Evolutionary conservation across 768 basidiomycete species (phyloP).

Genomic region (Pisolithus tinctorius): DNA sequence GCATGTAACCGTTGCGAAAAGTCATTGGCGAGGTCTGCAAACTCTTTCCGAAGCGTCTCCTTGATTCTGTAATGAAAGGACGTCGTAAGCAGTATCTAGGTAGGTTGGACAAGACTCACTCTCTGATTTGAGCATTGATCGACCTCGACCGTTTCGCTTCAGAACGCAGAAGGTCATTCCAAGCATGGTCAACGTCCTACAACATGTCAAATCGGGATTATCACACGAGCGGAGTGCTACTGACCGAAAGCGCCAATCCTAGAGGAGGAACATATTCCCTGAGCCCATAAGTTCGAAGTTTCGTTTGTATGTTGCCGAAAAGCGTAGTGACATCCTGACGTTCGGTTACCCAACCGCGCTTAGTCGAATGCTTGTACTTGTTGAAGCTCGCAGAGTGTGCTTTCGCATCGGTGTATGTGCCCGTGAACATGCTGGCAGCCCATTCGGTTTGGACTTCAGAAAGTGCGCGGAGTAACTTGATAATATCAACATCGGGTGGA

Average conservation of each 20-base stretch:
- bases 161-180: slow-evolving; percentile 63
- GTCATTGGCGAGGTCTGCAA: slow-evolving; percentile 70
- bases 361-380: slow-evolving; percentile 78
- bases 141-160: slow-evolving; percentile 73
- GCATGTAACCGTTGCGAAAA: slow-evolving; percentile 61
- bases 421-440: slow-evolving; percentile 57
- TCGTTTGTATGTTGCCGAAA: slow-evolving; percentile 90
- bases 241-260: slow-evolving; percentile 59
- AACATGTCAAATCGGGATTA: slow-evolving; percentile 8
- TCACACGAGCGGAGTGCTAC: slow-evolving; percentile 9
- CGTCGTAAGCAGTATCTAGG: background rate
- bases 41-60: slow-evolving; percentile 67
- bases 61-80: slow-evolving; percentile 55
- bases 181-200: slow-evolving; percentile 69
- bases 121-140: slow-evolving; percentile 86
- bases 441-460: slow-evolving; percentile 63
- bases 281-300: slow-evolving; percentile 84
- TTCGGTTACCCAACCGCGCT: slow-evolving; percentile 85
- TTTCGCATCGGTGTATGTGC: slow-evolving; percentile 79
- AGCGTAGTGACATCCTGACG: slow-evolving; percentile 82
- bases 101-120: slow-evolving; percentile 41
- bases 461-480: slow-evolving; percentile 61
- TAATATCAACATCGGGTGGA: slow-evolving; percentile 3
- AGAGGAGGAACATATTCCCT: slow-evolving; percentile 73
- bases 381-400: slow-evolving; percentile 65